Conservation (phyloP, 2,329 filamentous ascomycete genomes). For the Stagonosporopsis tanaceti region DNA sequence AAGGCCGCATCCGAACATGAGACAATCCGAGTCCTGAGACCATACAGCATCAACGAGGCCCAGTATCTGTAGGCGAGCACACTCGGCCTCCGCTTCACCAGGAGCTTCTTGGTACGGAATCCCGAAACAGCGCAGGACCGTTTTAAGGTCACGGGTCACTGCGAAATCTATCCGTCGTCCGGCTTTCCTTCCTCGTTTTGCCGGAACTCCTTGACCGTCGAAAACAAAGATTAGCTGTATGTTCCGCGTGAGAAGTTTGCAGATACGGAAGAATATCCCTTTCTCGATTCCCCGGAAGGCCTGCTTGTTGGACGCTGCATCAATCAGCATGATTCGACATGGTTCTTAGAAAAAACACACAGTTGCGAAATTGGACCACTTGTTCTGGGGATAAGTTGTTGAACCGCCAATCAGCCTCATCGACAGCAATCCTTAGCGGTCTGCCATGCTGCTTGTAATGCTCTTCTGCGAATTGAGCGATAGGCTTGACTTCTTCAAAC, state of each 20-base stretch:
- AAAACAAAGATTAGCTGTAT: constrained; percentile 64
- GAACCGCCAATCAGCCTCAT: constrained; percentile 56
- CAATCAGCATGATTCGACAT: no score
- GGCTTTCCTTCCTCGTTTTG: constrained; percentile 45
- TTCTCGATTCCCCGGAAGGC: constrained; percentile 55
- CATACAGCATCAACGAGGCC: constrained; percentile 60
- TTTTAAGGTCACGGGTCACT: constrained; percentile 43
- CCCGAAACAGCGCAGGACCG: constrained; percentile 49
- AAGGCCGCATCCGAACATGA: constrained; percentile 58
- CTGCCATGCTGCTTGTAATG: constrained; percentile 46
- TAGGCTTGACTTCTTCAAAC: constrained; percentile 41
- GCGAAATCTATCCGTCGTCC: constrained; percentile 47
- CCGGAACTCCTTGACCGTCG: constrained; percentile 58
- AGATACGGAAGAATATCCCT: constrained; percentile 52
- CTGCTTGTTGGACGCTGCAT: constrained; percentile 35
- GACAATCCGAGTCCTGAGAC: constrained; percentile 56
- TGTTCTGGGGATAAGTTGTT: constrained; percentile 50
- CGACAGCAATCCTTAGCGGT: constrained; percentile 53
- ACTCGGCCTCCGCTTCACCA: constrained; percentile 60
- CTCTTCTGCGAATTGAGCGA: constrained; percentile 51
- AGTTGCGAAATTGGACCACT: constrained; percentile 47
- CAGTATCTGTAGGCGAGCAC: constrained; percentile 53
- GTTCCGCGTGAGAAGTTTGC: constrained; percentile 58
- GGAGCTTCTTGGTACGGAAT: constrained; percentile 56
- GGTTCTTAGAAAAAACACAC: no score